A percentile compares a stretch with the other conserved stretches of the same genome.
Evolutionary conservation across 257 asterid genomes (phyloP).

Genomic region (Capsicum pubescens): DNA sequence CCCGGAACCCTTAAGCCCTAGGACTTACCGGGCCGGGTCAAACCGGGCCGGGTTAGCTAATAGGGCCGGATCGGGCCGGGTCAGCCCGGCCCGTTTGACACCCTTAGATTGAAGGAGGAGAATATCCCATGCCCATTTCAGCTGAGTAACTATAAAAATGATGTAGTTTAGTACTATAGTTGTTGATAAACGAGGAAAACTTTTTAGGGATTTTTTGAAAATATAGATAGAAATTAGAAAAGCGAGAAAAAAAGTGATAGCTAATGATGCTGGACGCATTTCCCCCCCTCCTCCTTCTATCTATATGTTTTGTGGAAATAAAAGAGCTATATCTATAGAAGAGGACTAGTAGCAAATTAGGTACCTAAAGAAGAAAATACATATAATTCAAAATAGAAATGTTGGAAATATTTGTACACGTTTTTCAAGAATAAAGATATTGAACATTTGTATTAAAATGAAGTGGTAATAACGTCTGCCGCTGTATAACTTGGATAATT

Average conservation of each 20-base stretch:
- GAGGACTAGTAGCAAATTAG: not conserved
- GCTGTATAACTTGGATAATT: conserved; percentile 10
- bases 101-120: conserved; percentile 31
- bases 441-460: not conserved
- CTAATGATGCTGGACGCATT: conserved; percentile 28
- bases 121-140: conserved; percentile 34
- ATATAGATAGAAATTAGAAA: not conserved
- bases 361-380: not conserved
- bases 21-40: no score
- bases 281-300: not conserved
- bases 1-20: no score
- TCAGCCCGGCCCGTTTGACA: no score
- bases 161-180: not conserved
- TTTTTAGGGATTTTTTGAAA: conserved; percentile 25
- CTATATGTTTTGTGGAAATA: not conserved
- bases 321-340: not conserved
- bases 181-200: not conserved
- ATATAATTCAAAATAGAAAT: no score
- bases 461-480: not conserved
- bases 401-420: not conserved
- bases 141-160: conserved; percentile 1
- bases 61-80: no score
- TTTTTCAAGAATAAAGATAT: not conserved
- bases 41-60: no score
- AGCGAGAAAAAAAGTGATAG: not conserved